Percentiles rank a stretch among this genome's conserved stretches.
phyloP scores from a whole-genome alignment of 1,284 basidiomycete genomes.

The Trichosporon ovoides region DNA sequence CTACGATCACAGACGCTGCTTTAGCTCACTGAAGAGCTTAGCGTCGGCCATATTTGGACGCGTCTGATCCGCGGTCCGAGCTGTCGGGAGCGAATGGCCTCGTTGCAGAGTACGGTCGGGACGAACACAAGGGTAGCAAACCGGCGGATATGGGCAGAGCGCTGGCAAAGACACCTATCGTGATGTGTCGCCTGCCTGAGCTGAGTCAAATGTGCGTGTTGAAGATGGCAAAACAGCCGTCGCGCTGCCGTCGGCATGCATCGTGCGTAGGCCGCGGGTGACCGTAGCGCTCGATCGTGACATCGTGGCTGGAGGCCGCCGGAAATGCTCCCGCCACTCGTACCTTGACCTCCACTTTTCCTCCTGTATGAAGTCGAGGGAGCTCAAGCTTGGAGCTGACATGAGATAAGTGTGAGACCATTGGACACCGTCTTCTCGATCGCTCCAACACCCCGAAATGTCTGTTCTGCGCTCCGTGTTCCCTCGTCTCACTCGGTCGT shows the following conservation, averaged over 20 bases:
- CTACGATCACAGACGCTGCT: not conserved
- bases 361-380: not conserved
- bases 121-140: not conserved
- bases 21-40: conserved; percentile 46
- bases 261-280: too few relatives aligned
- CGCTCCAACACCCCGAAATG: conserved; percentile 2
- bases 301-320: not conserved
- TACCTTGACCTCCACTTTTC: not conserved
- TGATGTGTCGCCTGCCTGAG: too few relatives aligned
- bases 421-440: not conserved
- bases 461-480: conserved; percentile 2
- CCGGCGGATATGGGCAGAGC: not conserved
- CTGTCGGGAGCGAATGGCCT: not conserved
- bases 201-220: too few relatives aligned
- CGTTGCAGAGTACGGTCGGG: not conserved
- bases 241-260: too few relatives aligned
- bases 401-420: conserved; percentile 4
- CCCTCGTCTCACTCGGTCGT: not conserved
- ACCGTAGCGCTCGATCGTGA: not conserved
- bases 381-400: not conserved
- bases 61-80: not conserved
- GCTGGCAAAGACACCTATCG: too few relatives aligned
- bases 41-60: conserved; percentile 45
- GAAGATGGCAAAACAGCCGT: too few relatives aligned
- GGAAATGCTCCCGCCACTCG: conserved; percentile 1